phyloP scores from a whole-genome alignment of 345 rosid species.

The Eutrema yunnanense region DNA sequence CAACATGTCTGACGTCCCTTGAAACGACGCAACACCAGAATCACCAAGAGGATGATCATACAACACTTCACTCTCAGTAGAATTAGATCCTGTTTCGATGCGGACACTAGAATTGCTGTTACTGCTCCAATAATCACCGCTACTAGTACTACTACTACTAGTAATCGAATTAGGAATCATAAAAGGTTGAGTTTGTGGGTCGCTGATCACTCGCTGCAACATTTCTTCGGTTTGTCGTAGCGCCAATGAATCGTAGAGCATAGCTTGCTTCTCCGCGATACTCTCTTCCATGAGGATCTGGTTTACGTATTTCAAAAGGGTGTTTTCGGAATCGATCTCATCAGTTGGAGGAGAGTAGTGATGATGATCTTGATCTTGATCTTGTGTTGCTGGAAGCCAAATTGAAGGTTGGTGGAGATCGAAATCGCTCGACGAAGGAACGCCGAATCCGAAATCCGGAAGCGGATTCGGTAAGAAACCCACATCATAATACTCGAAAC shows the following conservation, averaged over 20 bases:
- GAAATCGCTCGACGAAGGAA: constrained; percentile 26
- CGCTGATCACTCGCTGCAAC: constrained; percentile 50
- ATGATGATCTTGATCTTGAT: neutral
- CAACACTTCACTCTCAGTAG: constrained; percentile 26
- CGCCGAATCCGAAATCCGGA: constrained; percentile 25
- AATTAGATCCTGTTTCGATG: constrained; percentile 1
- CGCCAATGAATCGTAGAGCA: constrained; percentile 49
- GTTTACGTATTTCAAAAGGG: constrained; percentile 51
- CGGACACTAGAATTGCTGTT: constrained; percentile 6
- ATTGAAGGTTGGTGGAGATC: constrained; percentile 11
- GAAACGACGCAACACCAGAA: constrained; percentile 11
- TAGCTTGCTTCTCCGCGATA: constrained; percentile 43
- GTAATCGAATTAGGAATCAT: constrained; percentile 22
- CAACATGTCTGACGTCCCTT: neutral
- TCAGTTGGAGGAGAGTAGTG: constrained; percentile 29
- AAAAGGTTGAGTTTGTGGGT: constrained; percentile 28
- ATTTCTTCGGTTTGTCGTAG: constrained; percentile 61
- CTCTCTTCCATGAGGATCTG: constrained; percentile 77
- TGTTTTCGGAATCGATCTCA: constrained; percentile 40
- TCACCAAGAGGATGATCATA: neutral
- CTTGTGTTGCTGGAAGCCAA: constrained; percentile 16
- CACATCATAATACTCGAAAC: constrained; percentile 26
- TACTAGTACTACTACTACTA: constrained; percentile 14
- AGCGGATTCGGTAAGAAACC: constrained; percentile 13
- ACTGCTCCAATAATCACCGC: constrained; percentile 9